Evolutionary conservation across 805 yeast species (phyloP), one percentile per base, ranked within the genome.

Genomic region (Sugiyamaella lignohabitans): DNA sequence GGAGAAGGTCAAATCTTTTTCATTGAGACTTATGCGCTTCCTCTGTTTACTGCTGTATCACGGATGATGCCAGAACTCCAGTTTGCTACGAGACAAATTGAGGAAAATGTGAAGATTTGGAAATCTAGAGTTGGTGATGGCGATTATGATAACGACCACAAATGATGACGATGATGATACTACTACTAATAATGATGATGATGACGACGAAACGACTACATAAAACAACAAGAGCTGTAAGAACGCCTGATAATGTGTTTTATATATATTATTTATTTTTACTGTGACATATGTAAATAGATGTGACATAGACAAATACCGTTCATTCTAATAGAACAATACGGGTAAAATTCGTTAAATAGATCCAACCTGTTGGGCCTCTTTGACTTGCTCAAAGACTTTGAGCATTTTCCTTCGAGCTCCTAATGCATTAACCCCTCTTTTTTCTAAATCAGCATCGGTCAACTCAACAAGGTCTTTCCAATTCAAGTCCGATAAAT

Each of bases 361-460:
- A 16, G 41, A 17, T 29, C 45, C 48, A 17, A 38, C 64, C 49
- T 70, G 75, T 54, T 72, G 72, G 40, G 73, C 71, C 32, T 75
- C 82, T 59, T 78, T 79, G 39, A 91, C 95, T 47, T 81, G 82
- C 50, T 80, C 85, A 69, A 93, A 93, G 32, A 95, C 94, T 69
- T 93, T 93, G 58, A 93, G 69, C 63, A 93, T 75, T 68, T 93
- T 93, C 48, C 97, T 78, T 53, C 99, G 74, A 0, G 99, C 99
- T 4, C 99, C 99, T 54, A 93, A 73, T 0, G 98, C 97, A 54
- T 80, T 77, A 36, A 93, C 96, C 4, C 99, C 99, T 48, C 80
- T 73, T 2, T 72, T 73, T 54, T 82, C 87, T 58, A 93, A 72
- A 48, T 79, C 76, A 3, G 67, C 74, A 61, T 91, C 96, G 50